A percentile compares a stretch with the other conserved stretches of the same genome.
Evolutionary conservation across 208 protist species (phyloP).

Genomic region (Wallacemonas rigidus): DNA sequence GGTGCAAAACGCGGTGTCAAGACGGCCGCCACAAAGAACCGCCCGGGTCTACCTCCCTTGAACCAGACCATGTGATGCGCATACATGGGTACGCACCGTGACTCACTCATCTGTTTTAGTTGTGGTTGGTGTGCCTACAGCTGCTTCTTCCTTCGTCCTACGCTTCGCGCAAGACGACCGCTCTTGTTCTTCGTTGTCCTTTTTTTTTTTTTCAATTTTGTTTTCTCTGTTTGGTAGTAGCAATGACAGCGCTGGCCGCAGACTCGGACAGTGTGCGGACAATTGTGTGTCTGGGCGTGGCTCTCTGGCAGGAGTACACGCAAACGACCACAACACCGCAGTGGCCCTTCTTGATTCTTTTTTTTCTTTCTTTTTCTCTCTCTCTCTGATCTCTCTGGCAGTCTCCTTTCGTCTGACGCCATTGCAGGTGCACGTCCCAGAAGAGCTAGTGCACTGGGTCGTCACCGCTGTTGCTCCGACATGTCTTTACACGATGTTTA

Average conservation of each 20-base stretch:
- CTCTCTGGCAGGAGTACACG: constrained; percentile 10
- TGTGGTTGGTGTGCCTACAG: no score
- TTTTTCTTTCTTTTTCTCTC: background rate
- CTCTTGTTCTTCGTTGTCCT: background rate
- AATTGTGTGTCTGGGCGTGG: constrained; percentile 2
- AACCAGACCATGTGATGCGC: constrained; percentile 10
- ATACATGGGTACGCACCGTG: background rate
- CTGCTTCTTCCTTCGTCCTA: no score
- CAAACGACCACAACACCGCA: background rate
- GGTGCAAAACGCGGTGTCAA: background rate
- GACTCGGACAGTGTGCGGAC: background rate
- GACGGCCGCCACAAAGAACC: background rate
- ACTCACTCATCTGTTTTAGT: no score
- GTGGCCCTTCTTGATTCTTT: constrained; percentile 12
- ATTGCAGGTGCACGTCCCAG: no score
- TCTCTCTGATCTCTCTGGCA: background rate
- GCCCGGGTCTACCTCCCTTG: background rate
- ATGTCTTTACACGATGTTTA: background rate
- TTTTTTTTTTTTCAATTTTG: constrained; percentile 23
- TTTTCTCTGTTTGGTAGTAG: background rate
- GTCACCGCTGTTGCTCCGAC: background rate
- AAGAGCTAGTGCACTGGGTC: no score
- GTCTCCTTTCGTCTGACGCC: background rate
- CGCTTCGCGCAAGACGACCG: no score
- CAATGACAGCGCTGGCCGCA: no score